These are phyloP conservation scores for Darksidea phi DNA, from an alignment of 495 filamentous ascomycete genomes.

Conservation along the genomic window DNA sequence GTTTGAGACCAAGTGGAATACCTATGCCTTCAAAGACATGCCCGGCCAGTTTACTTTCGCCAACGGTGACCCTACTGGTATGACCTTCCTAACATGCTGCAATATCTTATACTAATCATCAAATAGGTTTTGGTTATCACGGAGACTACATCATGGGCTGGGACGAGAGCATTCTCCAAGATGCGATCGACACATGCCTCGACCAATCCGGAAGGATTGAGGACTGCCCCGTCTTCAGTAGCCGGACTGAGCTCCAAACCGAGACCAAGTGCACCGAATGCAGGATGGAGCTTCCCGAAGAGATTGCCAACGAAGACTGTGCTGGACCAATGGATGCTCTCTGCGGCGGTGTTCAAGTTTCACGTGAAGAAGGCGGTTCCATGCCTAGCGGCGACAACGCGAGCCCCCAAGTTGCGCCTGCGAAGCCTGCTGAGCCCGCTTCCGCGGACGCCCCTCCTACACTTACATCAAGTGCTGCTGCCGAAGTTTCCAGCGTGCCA, in stretches of 20 bases:
- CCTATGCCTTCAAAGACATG: conserved; percentile 63
- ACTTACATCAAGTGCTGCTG: background rate
- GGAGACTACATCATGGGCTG: conserved; percentile 85
- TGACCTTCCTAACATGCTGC: conserved; percentile 1
- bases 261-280: conserved; percentile 46
- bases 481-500: background rate
- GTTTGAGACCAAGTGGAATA: conserved; percentile 86
- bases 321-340: conserved; percentile 47
- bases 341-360: conserved; percentile 54
- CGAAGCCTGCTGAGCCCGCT: conserved; percentile 2
- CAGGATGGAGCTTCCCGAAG: conserved; percentile 49
- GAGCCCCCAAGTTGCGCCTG: conserved; percentile 10
- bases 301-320: conserved; percentile 43
- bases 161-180: conserved; percentile 61
- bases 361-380: too few species aligned
- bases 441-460: background rate
- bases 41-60: conserved; percentile 75
- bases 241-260: conserved; percentile 44
- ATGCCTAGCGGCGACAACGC: conserved; percentile 49
- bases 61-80: conserved; percentile 76
- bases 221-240: conserved; percentile 58
- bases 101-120: conserved; percentile 18
- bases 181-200: conserved; percentile 53
- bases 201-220: conserved; percentile 53
- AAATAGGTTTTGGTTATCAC: conserved; percentile 71